phyloP scores from a whole-genome alignment of 441 rosid genomes.

The Pelargonium citronellum region DNA sequence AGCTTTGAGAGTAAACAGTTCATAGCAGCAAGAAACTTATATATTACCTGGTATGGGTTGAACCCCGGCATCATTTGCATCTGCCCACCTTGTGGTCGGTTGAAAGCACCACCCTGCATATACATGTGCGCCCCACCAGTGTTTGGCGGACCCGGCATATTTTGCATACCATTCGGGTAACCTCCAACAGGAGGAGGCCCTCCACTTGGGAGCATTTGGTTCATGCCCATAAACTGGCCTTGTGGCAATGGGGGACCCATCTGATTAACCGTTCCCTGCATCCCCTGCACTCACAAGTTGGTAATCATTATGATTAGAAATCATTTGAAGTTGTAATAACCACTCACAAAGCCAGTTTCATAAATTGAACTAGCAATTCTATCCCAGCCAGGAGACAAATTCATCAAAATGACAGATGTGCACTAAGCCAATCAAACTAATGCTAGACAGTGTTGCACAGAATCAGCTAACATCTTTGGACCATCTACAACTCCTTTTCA shows the following conservation, averaged over 20 bases:
- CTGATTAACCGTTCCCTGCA: conserved; percentile 85
- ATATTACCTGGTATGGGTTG: conserved; percentile 70
- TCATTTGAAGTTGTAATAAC: conserved; percentile 5
- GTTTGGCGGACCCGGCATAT: conserved; percentile 74
- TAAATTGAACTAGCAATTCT: no score
- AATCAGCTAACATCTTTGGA: no score
- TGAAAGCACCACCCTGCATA: conserved; percentile 67
- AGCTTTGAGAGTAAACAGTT: background rate
- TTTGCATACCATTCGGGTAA: conserved; percentile 59
- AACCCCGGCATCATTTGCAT: conserved; percentile 80
- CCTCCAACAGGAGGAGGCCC: conserved; percentile 54
- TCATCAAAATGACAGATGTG: background rate
- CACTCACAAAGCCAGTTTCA: background rate
- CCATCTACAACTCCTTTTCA: no score
- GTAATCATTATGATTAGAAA: background rate
- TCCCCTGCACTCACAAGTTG: conserved; percentile 40
- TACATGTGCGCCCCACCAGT: conserved; percentile 52
- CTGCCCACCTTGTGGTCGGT: conserved; percentile 73
- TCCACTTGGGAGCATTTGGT: conserved; percentile 51
- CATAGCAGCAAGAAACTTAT: background rate
- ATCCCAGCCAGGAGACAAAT: no score
- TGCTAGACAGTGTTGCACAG: no score
- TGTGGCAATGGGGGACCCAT: conserved; percentile 71
- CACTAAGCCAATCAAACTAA: background rate
- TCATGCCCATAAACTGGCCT: conserved; percentile 84